Evolutionary conservation across 1,284 basidiomycete species (phyloP), one percentile per base, ranked within the genome.

Genomic region (Phlebopus sp.): DNA sequence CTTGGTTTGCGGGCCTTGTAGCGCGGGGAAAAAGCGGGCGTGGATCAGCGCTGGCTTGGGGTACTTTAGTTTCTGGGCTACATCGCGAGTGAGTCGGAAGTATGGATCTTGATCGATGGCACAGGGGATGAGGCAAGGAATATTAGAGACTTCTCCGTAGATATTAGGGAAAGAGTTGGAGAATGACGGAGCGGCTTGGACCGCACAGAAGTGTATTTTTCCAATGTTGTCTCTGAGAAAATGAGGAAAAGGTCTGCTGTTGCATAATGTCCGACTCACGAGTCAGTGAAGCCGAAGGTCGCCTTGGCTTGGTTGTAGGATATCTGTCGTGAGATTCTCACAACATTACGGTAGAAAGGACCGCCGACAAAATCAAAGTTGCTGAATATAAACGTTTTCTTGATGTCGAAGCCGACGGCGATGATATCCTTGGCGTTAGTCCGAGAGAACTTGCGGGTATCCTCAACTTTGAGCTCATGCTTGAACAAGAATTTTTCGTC

Each of bases 401-500:
- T 82, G 17, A 85, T 77, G 55, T 95, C 83, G 73, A 98, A 94
- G 1, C 96, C 96, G 56, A 94, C 91, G 0, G 96, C 93, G 59
- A 99, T 97, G 64, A 99, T 97, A 65, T 99, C 97, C 54, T 81
- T 83, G 25, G 95, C 89, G 63, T 99, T 99, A 59, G 85, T 81
- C 56, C 82, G 81, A 8, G 92, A 84, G 67, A 94, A 98, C 35
- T 79, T 77, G 60, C 86, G 82, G 42, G 90, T 92, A 67, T 99
- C 89, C 57, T 97, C 92, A 37, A 92, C 77, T 64, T 92, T 94
- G 52, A 97, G 81, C 54, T 93, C 85, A 45, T 93, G 89, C 70
- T 98, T 97, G 79, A 99, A 97, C 47, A 99, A 71, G 75, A 99
- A 99, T 70, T 99, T 99, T 69, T 99, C 97, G 68, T 99, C 97